Percentiles rank a stretch among this genome's conserved stretches.
Conservation (phyloP, 108 stramenopile genomes). For the Pseudonitzschia pungens region DNA sequence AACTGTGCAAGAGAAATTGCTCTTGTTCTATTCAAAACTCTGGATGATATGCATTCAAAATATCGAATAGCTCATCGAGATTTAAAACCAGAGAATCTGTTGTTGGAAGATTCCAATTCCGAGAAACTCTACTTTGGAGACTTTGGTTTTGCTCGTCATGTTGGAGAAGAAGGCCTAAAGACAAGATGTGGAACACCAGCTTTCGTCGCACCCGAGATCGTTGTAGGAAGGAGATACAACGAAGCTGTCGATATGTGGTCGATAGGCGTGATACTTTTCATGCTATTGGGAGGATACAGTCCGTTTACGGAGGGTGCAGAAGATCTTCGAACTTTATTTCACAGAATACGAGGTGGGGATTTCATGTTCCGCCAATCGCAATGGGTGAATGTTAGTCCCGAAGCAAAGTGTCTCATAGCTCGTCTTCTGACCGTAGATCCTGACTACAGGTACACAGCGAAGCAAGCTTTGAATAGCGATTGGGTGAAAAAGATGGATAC, state of each 20-base stretch:
- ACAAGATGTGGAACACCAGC: slow-evolving; percentile 90
- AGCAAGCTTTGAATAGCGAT: slow-evolving; percentile 59
- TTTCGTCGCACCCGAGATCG: slow-evolving; percentile 93
- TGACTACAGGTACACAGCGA: slow-evolving; percentile 57
- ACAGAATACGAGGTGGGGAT: slow-evolving; percentile 71
- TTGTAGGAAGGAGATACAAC: slow-evolving; percentile 62
- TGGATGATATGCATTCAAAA: slow-evolving; percentile 70
- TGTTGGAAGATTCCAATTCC: slow-evolving; percentile 46
- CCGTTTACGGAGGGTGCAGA: slow-evolving; percentile 55
- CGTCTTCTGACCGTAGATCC: slow-evolving; percentile 73
- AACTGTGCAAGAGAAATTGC: slow-evolving; percentile 82
- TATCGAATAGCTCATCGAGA: slow-evolving; percentile 90
- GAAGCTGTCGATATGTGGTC: slow-evolving; percentile 90
- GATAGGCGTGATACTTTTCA: slow-evolving; percentile 88
- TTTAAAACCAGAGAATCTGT: slow-evolving; percentile 86
- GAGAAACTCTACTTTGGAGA: slow-evolving; percentile 77
- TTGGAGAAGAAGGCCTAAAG: slow-evolving; percentile 56
- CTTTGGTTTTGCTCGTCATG: slow-evolving; percentile 90
- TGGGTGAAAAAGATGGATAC: slow-evolving; percentile 57
- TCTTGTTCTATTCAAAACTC: slow-evolving; percentile 55
- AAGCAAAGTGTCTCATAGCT: slow-evolving; percentile 74
- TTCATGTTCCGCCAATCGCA: slow-evolving; percentile 68
- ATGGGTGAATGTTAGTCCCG: slow-evolving; percentile 68
- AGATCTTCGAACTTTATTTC: slow-evolving; percentile 52
- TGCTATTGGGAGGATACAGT: slow-evolving; percentile 76